These are phyloP conservation scores for Blastobotrys aristatus DNA, from an alignment of 1,139 yeast genomes.

Conservation along the genomic window DNA sequence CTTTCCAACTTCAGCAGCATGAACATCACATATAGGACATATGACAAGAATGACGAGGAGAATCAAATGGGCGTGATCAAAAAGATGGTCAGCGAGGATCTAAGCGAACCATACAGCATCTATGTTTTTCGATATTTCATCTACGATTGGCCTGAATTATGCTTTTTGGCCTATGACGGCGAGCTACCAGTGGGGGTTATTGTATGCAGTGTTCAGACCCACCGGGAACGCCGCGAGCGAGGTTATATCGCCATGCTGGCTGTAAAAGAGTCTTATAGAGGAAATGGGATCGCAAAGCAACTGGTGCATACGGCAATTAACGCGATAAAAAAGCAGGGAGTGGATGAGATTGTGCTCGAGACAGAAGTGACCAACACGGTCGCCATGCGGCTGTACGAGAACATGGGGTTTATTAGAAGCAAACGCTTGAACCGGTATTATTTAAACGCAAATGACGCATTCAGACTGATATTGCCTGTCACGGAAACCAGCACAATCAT, in stretches of 20 bases:
- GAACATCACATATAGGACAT: conserved; percentile 27
- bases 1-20: neutral
- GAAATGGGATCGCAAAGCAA: conserved; percentile 73
- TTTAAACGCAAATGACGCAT: conserved; percentile 90
- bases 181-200: conserved; percentile 65
- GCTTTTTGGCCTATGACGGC: conserved; percentile 38
- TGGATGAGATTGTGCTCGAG: conserved; percentile 87
- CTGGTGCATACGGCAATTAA: conserved; percentile 61
- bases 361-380: conserved; percentile 80
- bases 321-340: conserved; percentile 56
- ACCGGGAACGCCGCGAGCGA: conserved; percentile 57
- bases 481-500: conserved; percentile 47
- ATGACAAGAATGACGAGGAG: conserved; percentile 30
- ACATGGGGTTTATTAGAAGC: conserved; percentile 77
- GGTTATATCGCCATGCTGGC: conserved; percentile 98
- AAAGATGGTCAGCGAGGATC: conserved; percentile 50
- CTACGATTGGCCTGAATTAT: conserved; percentile 63
- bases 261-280: conserved; percentile 65
- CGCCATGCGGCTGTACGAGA: conserved; percentile 76
- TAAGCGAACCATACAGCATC: conserved; percentile 69
- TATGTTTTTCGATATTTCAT: conserved; percentile 67
- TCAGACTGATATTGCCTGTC: conserved; percentile 64
- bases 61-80: conserved; percentile 35
- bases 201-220: conserved; percentile 78
- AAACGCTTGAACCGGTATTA: conserved; percentile 84